Conservation (phyloP, 495 filamentous ascomycete species). For the Lepidopterella palustris region DNA sequence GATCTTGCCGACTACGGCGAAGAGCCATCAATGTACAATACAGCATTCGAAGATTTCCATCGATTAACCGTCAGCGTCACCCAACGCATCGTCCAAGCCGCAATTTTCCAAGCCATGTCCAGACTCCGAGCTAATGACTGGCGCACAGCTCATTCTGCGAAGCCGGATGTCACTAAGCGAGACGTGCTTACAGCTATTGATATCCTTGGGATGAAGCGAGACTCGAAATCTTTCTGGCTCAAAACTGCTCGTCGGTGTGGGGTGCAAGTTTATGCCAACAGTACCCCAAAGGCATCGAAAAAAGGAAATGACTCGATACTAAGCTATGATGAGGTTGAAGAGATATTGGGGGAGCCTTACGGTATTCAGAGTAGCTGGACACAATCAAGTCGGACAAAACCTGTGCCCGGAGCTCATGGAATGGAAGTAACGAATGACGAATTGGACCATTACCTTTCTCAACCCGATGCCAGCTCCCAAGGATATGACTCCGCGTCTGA, state of each 20-base stretch:
- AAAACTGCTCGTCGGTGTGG: slow-evolving; percentile 51
- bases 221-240: slow-evolving; percentile 53
- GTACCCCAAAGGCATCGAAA: slow-evolving; percentile 27
- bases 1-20: slow-evolving; percentile 4
- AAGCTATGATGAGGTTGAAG: slow-evolving; percentile 52
- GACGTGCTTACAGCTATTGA: slow-evolving; percentile 65
- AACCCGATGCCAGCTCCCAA: neutral
- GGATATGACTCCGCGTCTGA: neutral
- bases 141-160: slow-evolving; percentile 14
- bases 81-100: slow-evolving; percentile 17
- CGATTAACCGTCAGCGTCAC: slow-evolving; percentile 22
- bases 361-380: neutral
- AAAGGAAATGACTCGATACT: slow-evolving; percentile 40
- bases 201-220: slow-evolving; percentile 44
- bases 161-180: slow-evolving; percentile 41
- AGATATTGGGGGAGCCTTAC: slow-evolving; percentile 32
- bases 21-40: slow-evolving; percentile 23
- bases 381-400: neutral
- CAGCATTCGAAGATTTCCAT: slow-evolving; percentile 26
- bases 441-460: too few species aligned
- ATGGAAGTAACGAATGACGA: too few species aligned
- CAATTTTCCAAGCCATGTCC: slow-evolving; percentile 22
- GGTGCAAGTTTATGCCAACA: slow-evolving; percentile 48
- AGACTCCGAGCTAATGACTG: slow-evolving; percentile 18
- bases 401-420: neutral